Percentiles rank a stretch among this genome's conserved stretches.
Conservation (phyloP, 305 asterid species). For the Plantago rigida region DNA sequence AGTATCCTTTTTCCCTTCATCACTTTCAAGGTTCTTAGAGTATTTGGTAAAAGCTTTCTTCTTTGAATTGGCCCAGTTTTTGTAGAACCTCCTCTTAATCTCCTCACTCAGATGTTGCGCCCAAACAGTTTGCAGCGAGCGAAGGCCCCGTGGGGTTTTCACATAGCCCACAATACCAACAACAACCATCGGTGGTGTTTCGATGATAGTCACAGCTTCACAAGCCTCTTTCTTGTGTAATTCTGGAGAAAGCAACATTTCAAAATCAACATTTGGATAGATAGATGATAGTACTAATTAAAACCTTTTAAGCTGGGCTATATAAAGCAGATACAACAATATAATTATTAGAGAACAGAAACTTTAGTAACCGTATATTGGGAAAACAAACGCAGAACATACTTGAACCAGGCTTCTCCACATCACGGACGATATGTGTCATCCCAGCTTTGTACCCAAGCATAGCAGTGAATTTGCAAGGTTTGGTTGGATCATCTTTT, state of each 20-base stretch:
- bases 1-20: constrained; percentile 60
- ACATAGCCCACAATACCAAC: constrained; percentile 85
- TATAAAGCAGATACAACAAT: too few relatives aligned
- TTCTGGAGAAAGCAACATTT: constrained; percentile 33
- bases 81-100: constrained; percentile 66
- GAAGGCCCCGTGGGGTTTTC: constrained; percentile 69
- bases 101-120: constrained; percentile 80
- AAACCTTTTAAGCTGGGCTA: too few relatives aligned
- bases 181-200: constrained; percentile 71
- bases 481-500: constrained; percentile 53
- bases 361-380: too few relatives aligned
- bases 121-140: constrained; percentile 58
- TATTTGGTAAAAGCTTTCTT: constrained; percentile 68
- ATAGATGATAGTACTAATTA: too few relatives aligned
- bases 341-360: too few relatives aligned
- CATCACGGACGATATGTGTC: constrained; percentile 84
- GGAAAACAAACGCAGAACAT: not conserved
- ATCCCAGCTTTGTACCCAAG: constrained; percentile 86
- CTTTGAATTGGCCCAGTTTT: constrained; percentile 63
- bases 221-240: constrained; percentile 85
- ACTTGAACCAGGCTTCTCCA: constrained; percentile 91
- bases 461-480: constrained; percentile 65
- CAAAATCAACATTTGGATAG: too few relatives aligned
- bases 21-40: constrained; percentile 48
- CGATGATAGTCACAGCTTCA: constrained; percentile 74